Evolutionary conservation across 805 yeast species (phyloP).

Genomic region (Candida caryicola): DNA sequence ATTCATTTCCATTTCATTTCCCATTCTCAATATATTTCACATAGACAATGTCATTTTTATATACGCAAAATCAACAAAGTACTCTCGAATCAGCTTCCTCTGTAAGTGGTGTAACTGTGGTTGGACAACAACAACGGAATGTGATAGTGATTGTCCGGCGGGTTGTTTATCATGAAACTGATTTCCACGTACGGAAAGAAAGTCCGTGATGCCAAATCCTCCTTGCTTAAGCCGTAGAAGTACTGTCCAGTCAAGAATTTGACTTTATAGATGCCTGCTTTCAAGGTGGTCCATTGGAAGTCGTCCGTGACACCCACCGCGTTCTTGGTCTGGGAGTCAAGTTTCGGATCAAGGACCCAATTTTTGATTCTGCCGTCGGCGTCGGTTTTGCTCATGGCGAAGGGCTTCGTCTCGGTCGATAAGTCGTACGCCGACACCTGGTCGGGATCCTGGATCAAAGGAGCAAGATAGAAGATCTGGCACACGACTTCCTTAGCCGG

Average conservation of each 20-base stretch:
- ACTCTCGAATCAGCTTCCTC: slow-evolving; percentile 81
- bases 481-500: slow-evolving; percentile 82
- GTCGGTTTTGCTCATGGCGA: slow-evolving; percentile 73
- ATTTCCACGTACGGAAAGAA: slow-evolving; percentile 91
- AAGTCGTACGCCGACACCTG: slow-evolving; percentile 29
- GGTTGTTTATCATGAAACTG: slow-evolving; percentile 60
- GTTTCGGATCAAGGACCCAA: slow-evolving; percentile 55
- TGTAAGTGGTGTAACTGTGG: slow-evolving; percentile 85
- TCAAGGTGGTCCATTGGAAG: slow-evolving; percentile 45
- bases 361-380: slow-evolving; percentile 72
- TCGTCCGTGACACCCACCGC: slow-evolving; percentile 27
- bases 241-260: slow-evolving; percentile 74
- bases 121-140: slow-evolving; percentile 82
- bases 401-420: slow-evolving; percentile 29
- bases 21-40: too few species aligned
- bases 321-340: slow-evolving; percentile 10
- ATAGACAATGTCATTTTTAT: too few species aligned
- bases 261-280: slow-evolving; percentile 70
- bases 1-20: too few species aligned
- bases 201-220: slow-evolving; percentile 37
- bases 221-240: slow-evolving; percentile 34
- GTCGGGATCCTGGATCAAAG: slow-evolving; percentile 18
- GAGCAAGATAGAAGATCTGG: slow-evolving; percentile 46
- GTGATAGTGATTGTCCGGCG: slow-evolving; percentile 81
- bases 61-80: too few species aligned